Evolutionary conservation across 768 basidiomycete genomes (phyloP), one percentile per base, ranked within the genome.

Genomic region (Ramaria sp.): DNA sequence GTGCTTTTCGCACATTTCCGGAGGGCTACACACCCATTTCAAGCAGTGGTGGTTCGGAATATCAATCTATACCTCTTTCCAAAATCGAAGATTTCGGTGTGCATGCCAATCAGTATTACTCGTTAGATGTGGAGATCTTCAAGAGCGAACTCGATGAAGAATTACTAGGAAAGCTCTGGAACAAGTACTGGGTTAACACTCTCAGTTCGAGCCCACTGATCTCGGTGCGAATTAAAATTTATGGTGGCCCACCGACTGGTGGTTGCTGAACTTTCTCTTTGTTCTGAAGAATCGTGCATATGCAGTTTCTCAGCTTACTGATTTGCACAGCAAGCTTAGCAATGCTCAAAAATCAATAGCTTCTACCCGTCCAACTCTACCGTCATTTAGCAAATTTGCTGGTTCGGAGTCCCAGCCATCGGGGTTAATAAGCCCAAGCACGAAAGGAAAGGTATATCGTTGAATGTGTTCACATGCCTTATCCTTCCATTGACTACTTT

Each of bases 11-110:
- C 59, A 97, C 96, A 0, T 99, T 91, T 68, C 96, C 96, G 3
- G 91, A 92, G 74, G 87, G 86, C 64, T 96, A 96, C 72, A 91
- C 85, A 1, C 93, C 95, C 2, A 83, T 89, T 0, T 70, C 76
- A 74, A 49, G 76, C 75, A 0, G 72, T 80, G 53, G 56, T 1
- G 69, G 84, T 1, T 88, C 88, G 24, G 88, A 94, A 68, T 97
- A 97, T 65, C 95, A 99, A 68, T 92, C 89, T 49, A 97, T 98
- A 63, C 96, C 96, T 0, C 78, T 96, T 39, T 83, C 79, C 74
- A 99, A 99, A 76, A 94, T 99, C 59, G 96, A 98, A 70, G 96
- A 99, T 68, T 99, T 99, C 66, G 96, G 96, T 69, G 96, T 97
- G 4, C 96, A 99, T 65, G 93, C 95, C 34, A 89, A 90, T 65